These are phyloP conservation scores for Cylindrotheca fusiformis DNA, from an alignment of 108 stramenopile genomes.

Conservation along the genomic window DNA sequence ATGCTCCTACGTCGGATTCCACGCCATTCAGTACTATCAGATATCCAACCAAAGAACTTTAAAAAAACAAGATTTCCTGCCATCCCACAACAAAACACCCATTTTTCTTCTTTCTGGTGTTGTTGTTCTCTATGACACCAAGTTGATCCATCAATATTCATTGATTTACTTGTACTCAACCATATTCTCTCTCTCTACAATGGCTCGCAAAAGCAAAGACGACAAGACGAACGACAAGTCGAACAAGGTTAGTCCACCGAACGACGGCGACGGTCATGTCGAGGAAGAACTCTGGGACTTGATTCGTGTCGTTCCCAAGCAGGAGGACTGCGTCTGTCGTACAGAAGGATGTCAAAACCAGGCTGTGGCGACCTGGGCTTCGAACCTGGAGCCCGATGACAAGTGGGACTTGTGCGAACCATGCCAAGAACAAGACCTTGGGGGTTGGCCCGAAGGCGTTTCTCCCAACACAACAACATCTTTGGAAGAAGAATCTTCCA, in stretches of 20 bases:
- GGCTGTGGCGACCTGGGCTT: constrained; percentile 49
- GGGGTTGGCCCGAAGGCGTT: constrained; percentile 36
- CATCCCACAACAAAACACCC: too few relatives aligned
- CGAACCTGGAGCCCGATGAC: constrained; percentile 41
- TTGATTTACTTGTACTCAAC: too few relatives aligned
- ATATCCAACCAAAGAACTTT: too few relatives aligned
- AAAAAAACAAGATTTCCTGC: too few relatives aligned
- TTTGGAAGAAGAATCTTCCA: not conserved
- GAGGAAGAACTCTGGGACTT: constrained; percentile 58
- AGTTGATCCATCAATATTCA: not conserved
- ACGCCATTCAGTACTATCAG: too few relatives aligned
- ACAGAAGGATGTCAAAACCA: constrained; percentile 30
- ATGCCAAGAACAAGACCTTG: constrained; percentile 49
- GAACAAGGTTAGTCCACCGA: constrained; percentile 21
- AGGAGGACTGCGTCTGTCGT: constrained; percentile 23
- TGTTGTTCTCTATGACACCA: not conserved
- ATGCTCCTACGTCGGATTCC: too few relatives aligned
- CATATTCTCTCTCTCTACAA: too few relatives aligned
- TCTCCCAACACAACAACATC: not conserved
- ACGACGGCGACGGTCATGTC: constrained; percentile 21
- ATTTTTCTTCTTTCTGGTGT: not conserved
- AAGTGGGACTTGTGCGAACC: constrained; percentile 60
- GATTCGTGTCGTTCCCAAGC: constrained; percentile 31
- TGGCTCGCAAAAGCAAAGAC: constrained; percentile 14
- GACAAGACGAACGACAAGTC: constrained; percentile 15